phyloP scores from a whole-genome alignment of 129 eudicot species.

The Apium graveolens region DNA sequence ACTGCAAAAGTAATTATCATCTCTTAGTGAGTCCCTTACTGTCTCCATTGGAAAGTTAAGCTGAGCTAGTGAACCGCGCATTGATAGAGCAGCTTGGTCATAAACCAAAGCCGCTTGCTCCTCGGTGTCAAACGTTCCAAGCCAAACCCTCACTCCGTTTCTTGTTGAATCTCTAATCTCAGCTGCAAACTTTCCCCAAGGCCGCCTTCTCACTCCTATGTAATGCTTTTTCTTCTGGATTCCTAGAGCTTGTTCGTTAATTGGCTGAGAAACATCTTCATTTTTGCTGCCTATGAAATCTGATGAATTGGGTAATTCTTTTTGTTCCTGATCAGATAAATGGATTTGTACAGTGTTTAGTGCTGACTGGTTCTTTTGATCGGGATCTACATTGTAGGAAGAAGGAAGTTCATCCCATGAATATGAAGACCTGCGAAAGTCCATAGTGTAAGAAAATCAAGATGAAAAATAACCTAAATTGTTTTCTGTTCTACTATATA shows the following conservation, averaged over 20 bases:
- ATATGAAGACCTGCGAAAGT: background rate
- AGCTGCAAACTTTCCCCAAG: slow-evolving; percentile 5
- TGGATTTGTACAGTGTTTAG: background rate
- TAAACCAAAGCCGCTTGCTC: background rate
- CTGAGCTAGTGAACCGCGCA: background rate
- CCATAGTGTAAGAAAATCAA: background rate
- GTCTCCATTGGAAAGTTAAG: background rate
- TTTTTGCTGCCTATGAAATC: background rate
- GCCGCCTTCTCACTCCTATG: background rate
- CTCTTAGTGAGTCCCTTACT: background rate
- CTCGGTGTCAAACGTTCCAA: background rate
- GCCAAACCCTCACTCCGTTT: background rate
- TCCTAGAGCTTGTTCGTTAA: background rate
- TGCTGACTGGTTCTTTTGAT: background rate
- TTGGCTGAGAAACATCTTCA: background rate
- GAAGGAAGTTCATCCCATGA: background rate
- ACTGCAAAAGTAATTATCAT: background rate
- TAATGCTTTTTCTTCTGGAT: background rate
- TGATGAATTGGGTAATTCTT: background rate
- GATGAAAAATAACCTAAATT: background rate
- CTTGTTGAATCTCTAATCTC: background rate
- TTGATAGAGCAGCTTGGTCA: slow-evolving; percentile 1
- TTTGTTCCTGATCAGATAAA: background rate
- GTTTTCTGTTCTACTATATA: background rate
- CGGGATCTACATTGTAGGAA: slow-evolving; percentile 1